Evolutionary conservation across 1,284 basidiomycete species (phyloP), one percentile per base, ranked within the genome.

Genomic region (Trichosporon ovoides): DNA sequence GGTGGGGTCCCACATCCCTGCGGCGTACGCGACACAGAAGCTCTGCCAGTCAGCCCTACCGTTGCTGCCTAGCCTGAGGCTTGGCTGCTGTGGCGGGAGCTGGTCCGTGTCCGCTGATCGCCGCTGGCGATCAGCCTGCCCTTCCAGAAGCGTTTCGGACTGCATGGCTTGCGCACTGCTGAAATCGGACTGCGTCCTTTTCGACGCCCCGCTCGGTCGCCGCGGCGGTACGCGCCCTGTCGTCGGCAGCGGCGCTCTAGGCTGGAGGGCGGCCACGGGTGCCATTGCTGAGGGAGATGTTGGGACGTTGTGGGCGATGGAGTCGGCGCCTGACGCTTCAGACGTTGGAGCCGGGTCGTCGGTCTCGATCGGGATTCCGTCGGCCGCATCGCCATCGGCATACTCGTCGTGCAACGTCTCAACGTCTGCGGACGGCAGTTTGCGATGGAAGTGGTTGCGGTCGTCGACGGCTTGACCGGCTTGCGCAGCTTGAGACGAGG

Each of bases 1-100:
- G 43, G n/a, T 48, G 22, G 43, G 43, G 16, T 48, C 28, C 43
- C 43, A 48, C 43, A 48, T 28, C n/a, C 43, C 43, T 9, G 43
- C 43, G 9, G 43, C 43, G 22, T 48, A 48, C 14, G 43, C 43
- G 43, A 48, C 43, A 16, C 43, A 48, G 24, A 48, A 48, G 13
- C 22, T 2, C 22, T 28, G 43, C 43, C 43, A 48, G 24, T 48
- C 24, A 16, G 22, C 43, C n/a, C 19, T 48, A 14, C 43, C 43
- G 16, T 48, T 48, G 43, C 4, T 24, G 16, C 22, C 43, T 48
- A 31, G n/a, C 7, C 43, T 28, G 6, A 48, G 9, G 28, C 28
- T 31, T 31, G 28, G 28, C 28, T 31, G 43, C 10, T 48, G 43
- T 24, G 22, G 43, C 5, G 43, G 43, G 14, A 31, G 2, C 7